A percentile compares a stretch with the other conserved stretches of the same genome.
phyloP scores from a whole-genome alignment of 345 rosid species.

The Populus tremula region DNA sequence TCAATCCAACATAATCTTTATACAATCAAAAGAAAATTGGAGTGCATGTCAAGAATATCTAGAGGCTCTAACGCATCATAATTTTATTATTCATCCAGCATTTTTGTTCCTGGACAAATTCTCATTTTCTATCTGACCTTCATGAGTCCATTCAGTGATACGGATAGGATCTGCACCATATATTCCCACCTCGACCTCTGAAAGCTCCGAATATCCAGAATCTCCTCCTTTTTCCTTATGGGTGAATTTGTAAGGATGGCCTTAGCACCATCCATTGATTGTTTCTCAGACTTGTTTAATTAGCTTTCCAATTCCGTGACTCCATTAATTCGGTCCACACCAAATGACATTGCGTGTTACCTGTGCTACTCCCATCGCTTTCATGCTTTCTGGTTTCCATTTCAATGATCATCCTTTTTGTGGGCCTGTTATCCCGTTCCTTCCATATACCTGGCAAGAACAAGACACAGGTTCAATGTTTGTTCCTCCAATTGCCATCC shows the following conservation, averaged over 20 bases:
- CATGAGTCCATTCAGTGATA: background rate
- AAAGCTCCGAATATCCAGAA: background rate
- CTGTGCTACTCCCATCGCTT: background rate
- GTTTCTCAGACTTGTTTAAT: background rate
- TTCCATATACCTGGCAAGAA: constrained; percentile 5
- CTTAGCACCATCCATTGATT: background rate
- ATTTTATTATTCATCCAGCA: background rate
- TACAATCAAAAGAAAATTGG: background rate
- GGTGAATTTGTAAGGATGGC: too few species aligned
- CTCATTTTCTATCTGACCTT: background rate
- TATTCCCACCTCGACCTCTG: background rate
- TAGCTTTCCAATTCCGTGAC: too few species aligned
- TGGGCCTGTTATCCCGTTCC: background rate
- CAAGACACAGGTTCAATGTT: background rate
- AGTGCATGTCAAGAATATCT: background rate
- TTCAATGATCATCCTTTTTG: background rate
- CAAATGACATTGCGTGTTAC: background rate
- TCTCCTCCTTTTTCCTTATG: background rate
- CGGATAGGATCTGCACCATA: background rate
- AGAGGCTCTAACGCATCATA: background rate
- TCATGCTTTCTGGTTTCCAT: background rate
- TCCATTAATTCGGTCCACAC: background rate
- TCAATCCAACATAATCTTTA: background rate
- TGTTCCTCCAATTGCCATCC: background rate
- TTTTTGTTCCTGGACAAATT: background rate